phyloP scores from a whole-genome alignment of 2,329 filamentous ascomycete species.

The Trichoderma lentiforme region DNA sequence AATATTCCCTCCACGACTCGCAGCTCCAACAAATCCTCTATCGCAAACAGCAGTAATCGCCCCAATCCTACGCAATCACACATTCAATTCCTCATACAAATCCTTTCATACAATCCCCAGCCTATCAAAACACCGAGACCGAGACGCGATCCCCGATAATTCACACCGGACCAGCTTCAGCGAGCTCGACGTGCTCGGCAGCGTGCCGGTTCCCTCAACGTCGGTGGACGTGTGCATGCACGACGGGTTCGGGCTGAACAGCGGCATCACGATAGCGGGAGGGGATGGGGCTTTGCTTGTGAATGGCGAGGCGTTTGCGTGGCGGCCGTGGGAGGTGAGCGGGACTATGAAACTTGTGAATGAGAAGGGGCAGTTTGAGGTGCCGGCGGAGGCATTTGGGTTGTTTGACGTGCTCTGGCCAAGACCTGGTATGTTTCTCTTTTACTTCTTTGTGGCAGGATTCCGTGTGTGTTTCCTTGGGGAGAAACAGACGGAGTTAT shows the following conservation, averaged over 20 bases:
- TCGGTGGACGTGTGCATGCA: constrained; percentile 77
- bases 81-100: background rate
- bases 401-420: constrained; percentile 78
- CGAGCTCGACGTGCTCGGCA: constrained; percentile 74
- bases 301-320: constrained; percentile 81
- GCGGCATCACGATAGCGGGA: constrained; percentile 66
- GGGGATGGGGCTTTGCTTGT: constrained; percentile 75
- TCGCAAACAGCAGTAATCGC: background rate
- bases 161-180: constrained; percentile 60
- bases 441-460: background rate
- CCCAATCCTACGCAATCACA: background rate
- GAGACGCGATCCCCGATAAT: constrained; percentile 28
- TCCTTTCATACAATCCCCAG: constrained; percentile 21
- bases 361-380: constrained; percentile 75
- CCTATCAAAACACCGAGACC: constrained; percentile 15
- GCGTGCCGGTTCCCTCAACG: constrained; percentile 72
- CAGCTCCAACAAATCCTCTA: background rate
- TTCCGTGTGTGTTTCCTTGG: background rate
- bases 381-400: constrained; percentile 67
- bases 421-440: constrained; percentile 65
- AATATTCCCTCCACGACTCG: background rate
- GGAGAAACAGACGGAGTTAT: background rate
- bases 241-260: constrained; percentile 85
- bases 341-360: constrained; percentile 59
- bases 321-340: constrained; percentile 72